phyloP scores from a whole-genome alignment of 2,329 filamentous ascomycete genomes.

The Stylonectria norvegica region DNA sequence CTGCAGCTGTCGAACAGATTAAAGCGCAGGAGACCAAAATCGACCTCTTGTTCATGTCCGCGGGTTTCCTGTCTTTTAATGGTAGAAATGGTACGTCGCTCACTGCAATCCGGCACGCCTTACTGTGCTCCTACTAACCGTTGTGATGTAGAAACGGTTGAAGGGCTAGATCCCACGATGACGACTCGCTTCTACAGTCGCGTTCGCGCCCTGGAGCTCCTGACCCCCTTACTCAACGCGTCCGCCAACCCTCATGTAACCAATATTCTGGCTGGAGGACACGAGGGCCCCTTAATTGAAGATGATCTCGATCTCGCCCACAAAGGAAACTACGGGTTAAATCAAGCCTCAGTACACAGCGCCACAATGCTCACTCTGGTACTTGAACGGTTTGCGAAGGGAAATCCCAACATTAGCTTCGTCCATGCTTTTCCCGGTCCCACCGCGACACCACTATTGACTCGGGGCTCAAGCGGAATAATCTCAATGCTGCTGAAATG shows the following conservation, averaged over 20 bases:
- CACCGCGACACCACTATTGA: constrained; percentile 19
- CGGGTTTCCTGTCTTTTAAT: constrained; percentile 29
- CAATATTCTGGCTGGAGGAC: constrained; percentile 46
- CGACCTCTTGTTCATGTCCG: constrained; percentile 44
- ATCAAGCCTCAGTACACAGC: constrained; percentile 41
- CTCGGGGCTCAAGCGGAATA: constrained; percentile 20
- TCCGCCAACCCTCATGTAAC: constrained; percentile 43
- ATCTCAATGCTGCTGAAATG: constrained; percentile 11
- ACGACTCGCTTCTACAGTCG: constrained; percentile 57
- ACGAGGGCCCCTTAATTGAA: constrained; percentile 44
- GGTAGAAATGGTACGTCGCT: constrained; percentile 16
- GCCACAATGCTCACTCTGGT: constrained; percentile 48
- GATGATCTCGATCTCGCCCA: constrained; percentile 44
- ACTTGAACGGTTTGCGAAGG: constrained; percentile 44
- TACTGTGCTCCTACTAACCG: background rate
- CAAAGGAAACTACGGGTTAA: constrained; percentile 32
- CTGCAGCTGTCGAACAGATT: constrained; percentile 44
- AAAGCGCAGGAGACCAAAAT: constrained; percentile 38
- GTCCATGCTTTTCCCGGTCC: constrained; percentile 34
- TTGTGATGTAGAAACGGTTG: constrained; percentile 45
- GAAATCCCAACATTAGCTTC: constrained; percentile 39
- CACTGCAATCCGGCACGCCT: background rate
- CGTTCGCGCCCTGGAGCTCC: constrained; percentile 52
- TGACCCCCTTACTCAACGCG: constrained; percentile 51
- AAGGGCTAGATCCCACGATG: constrained; percentile 52